These are phyloP conservation scores for Pyricularia grisea DNA, from an alignment of 2,329 filamentous ascomycete genomes.

Conservation along the genomic window DNA sequence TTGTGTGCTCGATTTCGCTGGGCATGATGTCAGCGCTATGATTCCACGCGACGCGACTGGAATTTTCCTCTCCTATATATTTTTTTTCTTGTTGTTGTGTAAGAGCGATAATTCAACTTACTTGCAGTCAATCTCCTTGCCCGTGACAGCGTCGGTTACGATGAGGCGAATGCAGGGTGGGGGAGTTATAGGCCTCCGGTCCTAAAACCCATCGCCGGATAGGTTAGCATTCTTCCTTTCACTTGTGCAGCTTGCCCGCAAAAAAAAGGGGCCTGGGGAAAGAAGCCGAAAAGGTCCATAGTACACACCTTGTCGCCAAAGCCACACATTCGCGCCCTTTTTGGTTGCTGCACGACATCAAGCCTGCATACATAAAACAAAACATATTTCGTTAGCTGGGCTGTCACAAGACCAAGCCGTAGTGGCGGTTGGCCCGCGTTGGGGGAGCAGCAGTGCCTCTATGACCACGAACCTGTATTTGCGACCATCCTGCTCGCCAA, in stretches of 20 bases:
- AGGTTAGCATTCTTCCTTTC: neutral
- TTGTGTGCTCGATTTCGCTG: constrained; percentile 48
- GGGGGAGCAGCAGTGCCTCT: neutral
- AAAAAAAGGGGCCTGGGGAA: neutral
- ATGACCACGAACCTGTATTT: constrained; percentile 11
- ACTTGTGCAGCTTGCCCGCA: neutral
- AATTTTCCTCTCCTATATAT: neutral
- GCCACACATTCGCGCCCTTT: constrained; percentile 93
- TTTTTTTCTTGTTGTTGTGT: neutral
- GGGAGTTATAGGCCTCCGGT: constrained; percentile 90
- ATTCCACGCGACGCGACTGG: neutral
- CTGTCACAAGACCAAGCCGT: neutral
- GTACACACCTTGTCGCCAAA: constrained; percentile 85
- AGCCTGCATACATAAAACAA: constrained; percentile 37
- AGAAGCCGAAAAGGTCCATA: constrained; percentile 3
- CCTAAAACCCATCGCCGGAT: constrained; percentile 42
- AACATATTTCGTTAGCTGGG: neutral
- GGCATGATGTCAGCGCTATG: constrained; percentile 15
- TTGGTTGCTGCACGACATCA: constrained; percentile 80
- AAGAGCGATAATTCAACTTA: constrained; percentile 31
- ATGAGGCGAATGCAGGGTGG: constrained; percentile 84
- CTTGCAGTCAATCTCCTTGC: constrained; percentile 78
- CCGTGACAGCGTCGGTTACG: constrained; percentile 63
- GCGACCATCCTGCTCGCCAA: constrained; percentile 11
- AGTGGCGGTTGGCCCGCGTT: neutral